These are phyloP conservation scores for Parathielavia hyrcaniae DNA, from an alignment of 495 filamentous ascomycete species.

Conservation along the genomic window DNA sequence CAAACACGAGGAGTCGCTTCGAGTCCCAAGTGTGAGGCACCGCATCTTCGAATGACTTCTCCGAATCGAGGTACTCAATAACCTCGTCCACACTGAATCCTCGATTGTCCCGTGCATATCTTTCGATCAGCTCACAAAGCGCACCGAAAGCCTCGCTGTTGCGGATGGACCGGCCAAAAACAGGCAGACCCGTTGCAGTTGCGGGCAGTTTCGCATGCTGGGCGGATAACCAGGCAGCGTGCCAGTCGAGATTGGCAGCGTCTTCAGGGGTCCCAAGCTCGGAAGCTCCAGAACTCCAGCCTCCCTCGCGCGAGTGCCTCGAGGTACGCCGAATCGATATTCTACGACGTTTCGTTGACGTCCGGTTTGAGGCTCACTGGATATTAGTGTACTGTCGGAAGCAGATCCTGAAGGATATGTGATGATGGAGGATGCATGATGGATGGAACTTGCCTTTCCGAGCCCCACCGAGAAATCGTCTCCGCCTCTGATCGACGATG, in stretches of 20 bases:
- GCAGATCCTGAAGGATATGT: too few species aligned
- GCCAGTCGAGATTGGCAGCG: slow-evolving; percentile 1
- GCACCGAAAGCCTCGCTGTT: not conserved
- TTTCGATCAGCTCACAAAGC: not conserved
- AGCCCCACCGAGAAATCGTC: too few species aligned
- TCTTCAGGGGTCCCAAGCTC: not conserved
- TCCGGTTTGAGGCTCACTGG: too few species aligned
- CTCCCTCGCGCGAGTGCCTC: too few species aligned
- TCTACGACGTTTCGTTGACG: too few species aligned
- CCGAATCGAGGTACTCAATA: not conserved
- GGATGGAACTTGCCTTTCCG: too few species aligned
- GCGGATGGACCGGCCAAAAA: not conserved
- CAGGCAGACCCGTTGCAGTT: not conserved
- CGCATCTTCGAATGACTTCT: not conserved
- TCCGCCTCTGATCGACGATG: too few species aligned
- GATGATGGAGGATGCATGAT: too few species aligned
- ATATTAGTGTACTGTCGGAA: too few species aligned
- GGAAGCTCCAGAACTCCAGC: not conserved
- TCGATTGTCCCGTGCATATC: not conserved
- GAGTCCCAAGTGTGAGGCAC: not conserved
- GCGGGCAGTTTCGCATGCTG: not conserved
- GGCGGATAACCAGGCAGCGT: not conserved
- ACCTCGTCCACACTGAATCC: slow-evolving; percentile 3
- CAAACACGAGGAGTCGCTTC: slow-evolving; percentile 9
- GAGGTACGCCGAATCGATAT: too few species aligned